phyloP scores from a whole-genome alignment of 495 filamentous ascomycete genomes.

The Penicillium odoratum region DNA sequence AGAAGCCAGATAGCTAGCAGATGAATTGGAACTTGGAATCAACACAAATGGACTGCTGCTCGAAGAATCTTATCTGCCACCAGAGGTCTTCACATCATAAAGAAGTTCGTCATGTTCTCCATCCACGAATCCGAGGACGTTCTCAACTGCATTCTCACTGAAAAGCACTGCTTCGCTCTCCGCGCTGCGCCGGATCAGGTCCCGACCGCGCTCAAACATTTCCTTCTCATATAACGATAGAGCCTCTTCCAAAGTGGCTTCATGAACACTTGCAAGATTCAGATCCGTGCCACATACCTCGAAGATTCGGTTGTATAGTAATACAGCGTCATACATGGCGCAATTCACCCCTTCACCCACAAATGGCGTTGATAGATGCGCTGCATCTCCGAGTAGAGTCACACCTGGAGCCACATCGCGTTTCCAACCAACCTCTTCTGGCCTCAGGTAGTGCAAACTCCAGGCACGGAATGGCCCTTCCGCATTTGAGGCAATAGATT shows the following conservation, averaged over 20 bases:
- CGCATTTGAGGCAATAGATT: constrained; percentile 10
- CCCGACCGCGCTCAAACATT: constrained; percentile 6
- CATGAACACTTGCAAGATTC: neutral
- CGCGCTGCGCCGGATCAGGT: constrained; percentile 6
- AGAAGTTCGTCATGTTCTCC: neutral
- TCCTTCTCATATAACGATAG: neutral
- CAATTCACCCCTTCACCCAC: constrained; percentile 60
- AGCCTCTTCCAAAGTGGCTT: neutral
- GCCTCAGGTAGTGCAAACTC: constrained; percentile 12
- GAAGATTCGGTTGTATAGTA: constrained; percentile 22
- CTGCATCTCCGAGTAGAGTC: constrained; percentile 60
- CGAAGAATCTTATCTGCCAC: constrained; percentile 14
- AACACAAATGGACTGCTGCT: neutral
- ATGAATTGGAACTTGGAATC: too few relatives aligned
- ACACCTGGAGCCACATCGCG: constrained; percentile 18
- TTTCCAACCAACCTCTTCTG: constrained; percentile 12
- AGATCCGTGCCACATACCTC: constrained; percentile 8
- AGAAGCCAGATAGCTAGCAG: too few relatives aligned
- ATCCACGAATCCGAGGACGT: constrained; percentile 3
- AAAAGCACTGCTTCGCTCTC: constrained; percentile 5
- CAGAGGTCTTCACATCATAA: constrained; percentile 10
- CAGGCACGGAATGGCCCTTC: constrained; percentile 25
- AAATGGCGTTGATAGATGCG: constrained; percentile 60
- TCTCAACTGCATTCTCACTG: constrained; percentile 5
- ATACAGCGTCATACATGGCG: constrained; percentile 54